phyloP scores from a whole-genome alignment of 352 stramenopile genomes.

The Phytophthora sp. region DNA sequence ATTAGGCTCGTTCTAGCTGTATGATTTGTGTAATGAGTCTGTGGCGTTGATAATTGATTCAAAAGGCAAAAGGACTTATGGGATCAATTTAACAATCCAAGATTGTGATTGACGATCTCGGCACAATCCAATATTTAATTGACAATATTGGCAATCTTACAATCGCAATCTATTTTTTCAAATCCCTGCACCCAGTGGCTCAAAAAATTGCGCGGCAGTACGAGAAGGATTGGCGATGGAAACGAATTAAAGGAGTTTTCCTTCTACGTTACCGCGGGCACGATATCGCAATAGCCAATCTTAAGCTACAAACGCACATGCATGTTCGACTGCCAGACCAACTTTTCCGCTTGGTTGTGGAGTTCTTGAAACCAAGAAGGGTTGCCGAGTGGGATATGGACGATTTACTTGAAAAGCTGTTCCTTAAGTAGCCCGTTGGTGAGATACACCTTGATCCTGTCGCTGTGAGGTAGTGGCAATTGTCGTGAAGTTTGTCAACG shows the following conservation, averaged over 20 bases:
- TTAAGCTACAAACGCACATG: neutral
- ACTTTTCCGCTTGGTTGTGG: neutral
- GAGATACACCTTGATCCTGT: too few species aligned
- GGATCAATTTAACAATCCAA: too few species aligned
- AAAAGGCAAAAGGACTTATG: too few species aligned
- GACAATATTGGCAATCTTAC: too few species aligned
- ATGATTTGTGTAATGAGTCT: too few species aligned
- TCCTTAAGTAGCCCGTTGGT: neutral
- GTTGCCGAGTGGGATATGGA: neutral
- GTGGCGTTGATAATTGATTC: too few species aligned
- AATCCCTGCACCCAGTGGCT: neutral
- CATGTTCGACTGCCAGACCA: slow-evolving; percentile 1
- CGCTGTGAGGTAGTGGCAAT: too few species aligned
- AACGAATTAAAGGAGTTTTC: slow-evolving; percentile 2
- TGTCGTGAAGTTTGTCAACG: too few species aligned
- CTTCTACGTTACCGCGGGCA: neutral
- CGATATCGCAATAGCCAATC: neutral
- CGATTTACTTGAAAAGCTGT: neutral
- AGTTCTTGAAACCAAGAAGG: neutral
- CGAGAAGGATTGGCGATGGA: slow-evolving; percentile 1
- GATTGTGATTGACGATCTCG: too few species aligned
- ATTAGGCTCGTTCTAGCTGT: too few species aligned
- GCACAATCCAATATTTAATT: neutral
- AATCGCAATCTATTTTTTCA: neutral
- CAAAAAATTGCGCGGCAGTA: neutral